Evolutionary conservation across 495 filamentous ascomycete genomes (phyloP), one percentile per base, ranked within the genome.

Genomic region (Ascobolus immersus): DNA sequence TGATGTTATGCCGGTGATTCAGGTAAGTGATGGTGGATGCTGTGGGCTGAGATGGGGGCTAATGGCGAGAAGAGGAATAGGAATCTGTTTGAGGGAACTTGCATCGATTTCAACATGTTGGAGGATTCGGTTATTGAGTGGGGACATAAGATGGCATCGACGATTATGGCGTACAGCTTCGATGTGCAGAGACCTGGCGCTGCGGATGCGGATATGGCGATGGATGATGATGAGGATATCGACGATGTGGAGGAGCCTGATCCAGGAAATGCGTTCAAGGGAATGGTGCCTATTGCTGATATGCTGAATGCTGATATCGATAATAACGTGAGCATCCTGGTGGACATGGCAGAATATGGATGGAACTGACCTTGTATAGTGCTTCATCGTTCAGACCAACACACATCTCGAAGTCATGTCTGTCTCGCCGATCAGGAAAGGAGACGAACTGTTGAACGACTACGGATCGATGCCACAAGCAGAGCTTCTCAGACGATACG

Each of bases 81-180:
- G 14, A 28, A 45, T 26, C 35, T 62, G 1, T 67, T 67, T 43
- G 54, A 51, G n/a, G 55, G 54, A 15, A 39, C 53, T n/a, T 41
- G 49, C 24, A 52, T 46, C 24, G 36, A 17, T 15, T 14, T 24
- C 6, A n/a, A 28, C 13, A 2, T 2, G 33, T 14, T 1, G 11
- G 4, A 8, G 27, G 13, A 21, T 19, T 55, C 12, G 57, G 28
- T 31, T 10, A 17, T 65, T 29, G 55, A 60, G 13, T 55, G 81
- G 5, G 67, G 69, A 21, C 80, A 91, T 50, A 59, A 62, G 7
- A 76, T 91, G 66, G 82, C 73, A 0, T 79, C 73, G 10, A 62
- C 73, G 11, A 86, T 92, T 27, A 91, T 93, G 81, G 73, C 79
- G 4, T 93, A 93, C 49, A 81, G 79, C 2, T 94, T 94, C 44